These are phyloP conservation scores for Chlorella ohadii DNA, from an alignment of 139 green algal genomes.

Conservation along the genomic window DNA sequence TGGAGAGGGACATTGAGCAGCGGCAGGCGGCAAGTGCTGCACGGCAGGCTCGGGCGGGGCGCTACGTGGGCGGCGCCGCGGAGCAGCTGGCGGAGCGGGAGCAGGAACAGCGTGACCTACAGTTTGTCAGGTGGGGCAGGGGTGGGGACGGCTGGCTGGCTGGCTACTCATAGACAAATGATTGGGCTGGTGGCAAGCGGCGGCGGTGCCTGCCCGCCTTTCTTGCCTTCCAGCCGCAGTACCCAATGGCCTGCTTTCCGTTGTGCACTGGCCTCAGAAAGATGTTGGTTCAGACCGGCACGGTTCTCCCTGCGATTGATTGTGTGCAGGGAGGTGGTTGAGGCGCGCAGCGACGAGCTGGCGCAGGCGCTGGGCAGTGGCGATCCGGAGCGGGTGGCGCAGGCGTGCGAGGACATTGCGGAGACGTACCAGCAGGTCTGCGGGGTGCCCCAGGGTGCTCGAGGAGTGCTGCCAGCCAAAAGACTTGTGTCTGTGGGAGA, in stretches of 20 bases:
- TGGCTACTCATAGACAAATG: too few relatives aligned
- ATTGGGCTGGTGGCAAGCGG: too few relatives aligned
- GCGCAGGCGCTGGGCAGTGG: slow-evolving; percentile 1
- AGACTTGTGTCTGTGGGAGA: too few relatives aligned
- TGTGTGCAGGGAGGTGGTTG: slow-evolving; percentile 23
- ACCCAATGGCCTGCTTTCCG: too few relatives aligned
- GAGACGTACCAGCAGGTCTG: slow-evolving; percentile 22
- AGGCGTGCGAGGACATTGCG: slow-evolving; percentile 6
- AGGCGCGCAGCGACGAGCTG: background rate
- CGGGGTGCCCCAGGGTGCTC: too few relatives aligned
- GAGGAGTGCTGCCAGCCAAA: too few relatives aligned
- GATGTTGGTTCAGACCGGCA: too few relatives aligned
- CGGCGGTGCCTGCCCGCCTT: too few relatives aligned
- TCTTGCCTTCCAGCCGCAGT: too few relatives aligned
- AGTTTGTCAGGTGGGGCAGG: slow-evolving; percentile 11
- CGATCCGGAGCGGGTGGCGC: background rate
- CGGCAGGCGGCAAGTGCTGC: slow-evolving; percentile 35
- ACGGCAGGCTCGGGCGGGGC: slow-evolving; percentile 3
- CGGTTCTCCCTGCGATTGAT: too few relatives aligned
- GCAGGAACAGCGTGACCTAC: slow-evolving; percentile 34
- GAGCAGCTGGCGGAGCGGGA: slow-evolving; percentile 34
- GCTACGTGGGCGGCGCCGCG: background rate
- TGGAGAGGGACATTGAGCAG: slow-evolving; percentile 53
- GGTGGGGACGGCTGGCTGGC: background rate
- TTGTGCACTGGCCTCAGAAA: too few relatives aligned